Evolutionary conservation across 2,329 filamentous ascomycete species (phyloP).

Genomic region (Helminthosporium solani): DNA sequence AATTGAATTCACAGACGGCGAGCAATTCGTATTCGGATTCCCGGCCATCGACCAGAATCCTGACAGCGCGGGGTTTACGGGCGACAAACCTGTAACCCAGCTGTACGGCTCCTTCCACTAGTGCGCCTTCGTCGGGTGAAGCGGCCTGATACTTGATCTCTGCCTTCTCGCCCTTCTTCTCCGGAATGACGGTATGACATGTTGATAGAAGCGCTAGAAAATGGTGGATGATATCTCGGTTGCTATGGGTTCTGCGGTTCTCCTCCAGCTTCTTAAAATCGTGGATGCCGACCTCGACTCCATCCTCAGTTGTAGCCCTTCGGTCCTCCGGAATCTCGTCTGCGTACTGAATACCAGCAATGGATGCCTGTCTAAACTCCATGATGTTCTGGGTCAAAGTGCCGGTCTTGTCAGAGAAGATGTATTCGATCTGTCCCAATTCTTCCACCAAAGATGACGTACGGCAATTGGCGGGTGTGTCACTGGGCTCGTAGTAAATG

Average conservation of each 20-base stretch:
- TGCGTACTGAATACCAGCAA: constrained; percentile 90
- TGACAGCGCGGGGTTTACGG: constrained; percentile 83
- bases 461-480: constrained; percentile 92
- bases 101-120: constrained; percentile 84
- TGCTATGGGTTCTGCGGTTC: constrained; percentile 65
- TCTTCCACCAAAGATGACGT: constrained; percentile 97
- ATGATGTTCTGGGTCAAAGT: constrained; percentile 98
- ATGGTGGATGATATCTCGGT: constrained; percentile 69
- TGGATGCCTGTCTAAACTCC: constrained; percentile 96
- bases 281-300: constrained; percentile 74
- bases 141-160: constrained; percentile 97
- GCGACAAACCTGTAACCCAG: constrained; percentile 90
- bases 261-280: constrained; percentile 75
- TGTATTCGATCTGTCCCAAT: constrained; percentile 95
- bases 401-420: constrained; percentile 97
- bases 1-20: constrained; percentile 99
- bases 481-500: constrained; percentile 94
- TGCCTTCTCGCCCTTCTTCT: constrained; percentile 75
- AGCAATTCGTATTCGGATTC: constrained; percentile 84
- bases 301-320: constrained; percentile 75
- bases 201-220: constrained; percentile 85
- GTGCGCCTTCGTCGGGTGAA: constrained; percentile 93
- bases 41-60: constrained; percentile 70
- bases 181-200: constrained; percentile 97
- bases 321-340: constrained; percentile 91